Conservation (phyloP, 2,329 filamentous ascomycete species). For the Trichoderma gracile region DNA sequence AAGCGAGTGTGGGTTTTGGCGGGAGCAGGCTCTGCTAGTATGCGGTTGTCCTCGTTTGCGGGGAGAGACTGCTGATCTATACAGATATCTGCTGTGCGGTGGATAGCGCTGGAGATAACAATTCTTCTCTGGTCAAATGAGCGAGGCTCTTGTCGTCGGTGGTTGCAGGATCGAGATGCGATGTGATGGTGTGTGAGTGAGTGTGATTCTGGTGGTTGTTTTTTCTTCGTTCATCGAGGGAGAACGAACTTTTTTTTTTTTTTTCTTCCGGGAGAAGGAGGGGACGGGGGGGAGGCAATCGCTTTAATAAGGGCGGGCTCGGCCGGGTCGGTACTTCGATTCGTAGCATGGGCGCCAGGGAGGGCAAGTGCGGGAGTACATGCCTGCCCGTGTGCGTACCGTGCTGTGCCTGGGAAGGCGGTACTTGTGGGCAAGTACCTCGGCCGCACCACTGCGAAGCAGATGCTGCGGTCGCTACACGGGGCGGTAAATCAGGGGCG, state of each 20-base stretch:
- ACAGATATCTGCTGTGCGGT: neutral
- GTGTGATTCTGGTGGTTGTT: constrained; percentile 4
- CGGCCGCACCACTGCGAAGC: constrained; percentile 17
- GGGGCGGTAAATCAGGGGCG: constrained; percentile 34
- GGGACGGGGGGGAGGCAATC: constrained; percentile 31
- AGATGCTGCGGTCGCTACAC: constrained; percentile 32
- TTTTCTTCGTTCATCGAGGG: constrained; percentile 15
- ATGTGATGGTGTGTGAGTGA: neutral
- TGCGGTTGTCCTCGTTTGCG: constrained; percentile 4
- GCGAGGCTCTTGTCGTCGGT: constrained; percentile 13
- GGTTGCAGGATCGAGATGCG: constrained; percentile 10
- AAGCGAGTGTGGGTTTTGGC: constrained; percentile 13
- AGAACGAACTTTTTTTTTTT: constrained; percentile 26
- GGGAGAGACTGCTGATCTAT: neutral
- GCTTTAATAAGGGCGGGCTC: constrained; percentile 39
- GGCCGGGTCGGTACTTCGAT: constrained; percentile 34
- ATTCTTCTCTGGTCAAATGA: neutral
- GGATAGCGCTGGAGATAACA: neutral
- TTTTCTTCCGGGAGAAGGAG: constrained; percentile 29
- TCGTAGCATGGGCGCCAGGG: constrained; percentile 26
- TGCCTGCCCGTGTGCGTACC: too few relatives aligned
- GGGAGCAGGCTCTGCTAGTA: neutral
- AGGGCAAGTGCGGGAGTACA: neutral
- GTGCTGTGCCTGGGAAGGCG: neutral
- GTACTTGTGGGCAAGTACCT: constrained; percentile 29